phyloP scores from a whole-genome alignment of 768 basidiomycete species.

The Pisolithus sp. region DNA sequence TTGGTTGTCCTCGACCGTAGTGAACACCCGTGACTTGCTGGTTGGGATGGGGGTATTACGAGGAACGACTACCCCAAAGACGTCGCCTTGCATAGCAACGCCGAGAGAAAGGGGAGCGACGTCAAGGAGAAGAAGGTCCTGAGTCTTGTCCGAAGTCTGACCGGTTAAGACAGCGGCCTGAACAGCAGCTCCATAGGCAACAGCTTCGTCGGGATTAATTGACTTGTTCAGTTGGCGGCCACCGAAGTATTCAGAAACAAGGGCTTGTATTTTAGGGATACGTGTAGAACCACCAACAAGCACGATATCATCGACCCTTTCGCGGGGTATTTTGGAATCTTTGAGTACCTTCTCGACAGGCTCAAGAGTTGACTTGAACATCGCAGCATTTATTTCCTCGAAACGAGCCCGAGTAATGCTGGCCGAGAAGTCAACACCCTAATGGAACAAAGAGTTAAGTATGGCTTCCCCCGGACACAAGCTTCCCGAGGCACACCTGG shows the following conservation, averaged over 20 bases:
- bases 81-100: conserved; percentile 99
- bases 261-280: conserved; percentile 97
- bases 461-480: neutral
- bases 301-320: conserved; percentile 98
- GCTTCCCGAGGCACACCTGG: conserved; percentile 48
- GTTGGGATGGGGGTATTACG: conserved; percentile 99
- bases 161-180: conserved; percentile 99
- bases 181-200: conserved; percentile 99
- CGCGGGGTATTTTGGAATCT: conserved; percentile 96
- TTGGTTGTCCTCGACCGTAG: conserved; percentile 99
- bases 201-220: conserved; percentile 99
- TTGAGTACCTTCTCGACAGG: conserved; percentile 99
- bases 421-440: conserved; percentile 97
- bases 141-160: conserved; percentile 97
- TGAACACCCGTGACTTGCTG: conserved; percentile 98
- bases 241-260: conserved; percentile 98
- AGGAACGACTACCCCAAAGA: conserved; percentile 99
- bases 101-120: conserved; percentile 97
- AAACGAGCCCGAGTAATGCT: conserved; percentile 99
- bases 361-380: conserved; percentile 97
- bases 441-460: conserved; percentile 8
- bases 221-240: conserved; percentile 99
- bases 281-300: conserved; percentile 99
- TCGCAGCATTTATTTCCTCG: conserved; percentile 94
- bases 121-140: conserved; percentile 96